A percentile compares a stretch with the other conserved stretches of the same genome.
Conservation (phyloP, 495 filamentous ascomycete genomes). For the Trichoderma orchidacearum region DNA sequence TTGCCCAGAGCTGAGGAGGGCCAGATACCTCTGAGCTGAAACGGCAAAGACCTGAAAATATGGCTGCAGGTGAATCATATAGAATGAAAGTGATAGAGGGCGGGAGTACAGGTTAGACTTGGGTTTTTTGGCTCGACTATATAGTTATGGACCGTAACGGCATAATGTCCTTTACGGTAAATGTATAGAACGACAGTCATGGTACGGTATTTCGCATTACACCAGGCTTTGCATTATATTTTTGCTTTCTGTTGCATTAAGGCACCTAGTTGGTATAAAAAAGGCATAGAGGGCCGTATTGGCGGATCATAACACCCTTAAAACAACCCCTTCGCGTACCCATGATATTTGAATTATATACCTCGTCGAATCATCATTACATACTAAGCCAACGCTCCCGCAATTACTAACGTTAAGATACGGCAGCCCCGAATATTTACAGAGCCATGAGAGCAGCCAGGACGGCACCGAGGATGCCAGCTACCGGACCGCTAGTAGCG, state of each 20-base stretch:
- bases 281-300: background rate
- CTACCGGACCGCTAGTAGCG: background rate
- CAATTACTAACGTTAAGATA: background rate
- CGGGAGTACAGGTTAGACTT: too few species aligned
- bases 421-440: too few species aligned
- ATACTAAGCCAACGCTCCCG: background rate
- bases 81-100: too few species aligned
- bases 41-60: background rate
- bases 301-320: background rate
- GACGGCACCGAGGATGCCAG: conserved; percentile 1
- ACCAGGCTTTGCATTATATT: too few species aligned
- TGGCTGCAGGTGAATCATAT: background rate
- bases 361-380: background rate
- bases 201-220: too few species aligned
- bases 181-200: too few species aligned
- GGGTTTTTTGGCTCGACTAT: too few species aligned
- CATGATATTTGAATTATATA: background rate
- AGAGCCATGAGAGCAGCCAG: conserved; percentile 3
- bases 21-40: background rate
- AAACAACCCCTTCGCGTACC: too few species aligned
- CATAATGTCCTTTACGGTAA: too few species aligned
- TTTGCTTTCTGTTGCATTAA: too few species aligned
- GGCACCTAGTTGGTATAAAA: too few species aligned
- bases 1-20: conserved; percentile 25
- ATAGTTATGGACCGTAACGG: too few species aligned